Evolutionary conservation across 495 filamentous ascomycete genomes (phyloP).

Genomic region (Penicillium macrosclerotiorum): DNA sequence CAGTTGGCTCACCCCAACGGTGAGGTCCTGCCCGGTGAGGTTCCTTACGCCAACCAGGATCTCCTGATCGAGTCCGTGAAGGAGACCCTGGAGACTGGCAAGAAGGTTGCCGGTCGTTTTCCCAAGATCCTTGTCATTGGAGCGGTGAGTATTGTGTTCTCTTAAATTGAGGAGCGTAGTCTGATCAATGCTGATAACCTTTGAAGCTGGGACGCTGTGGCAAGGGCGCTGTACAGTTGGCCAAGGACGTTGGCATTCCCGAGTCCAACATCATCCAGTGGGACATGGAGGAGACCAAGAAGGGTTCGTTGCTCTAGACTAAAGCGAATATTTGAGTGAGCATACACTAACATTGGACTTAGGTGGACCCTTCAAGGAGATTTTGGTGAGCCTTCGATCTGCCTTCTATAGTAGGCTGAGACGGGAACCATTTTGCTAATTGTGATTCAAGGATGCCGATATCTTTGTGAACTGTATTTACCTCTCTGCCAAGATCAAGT

Average conservation of each 20-base stretch:
- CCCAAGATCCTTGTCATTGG: conserved; percentile 61
- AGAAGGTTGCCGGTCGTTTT: conserved; percentile 49
- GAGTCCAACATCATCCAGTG: conserved; percentile 77
- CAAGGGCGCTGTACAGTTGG: conserved; percentile 77
- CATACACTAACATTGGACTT: background rate
- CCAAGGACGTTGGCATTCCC: conserved; percentile 70
- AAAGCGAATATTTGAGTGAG: background rate
- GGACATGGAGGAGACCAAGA: conserved; percentile 85
- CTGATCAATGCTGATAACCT: too few relatives aligned
- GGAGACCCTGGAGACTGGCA: conserved; percentile 57
- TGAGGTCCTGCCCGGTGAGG: conserved; percentile 64
- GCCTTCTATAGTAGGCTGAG: too few relatives aligned
- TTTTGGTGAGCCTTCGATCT: conserved; percentile 60
- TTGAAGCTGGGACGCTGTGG: conserved; percentile 76
- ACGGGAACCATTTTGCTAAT: too few relatives aligned
- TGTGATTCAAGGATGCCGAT: too few relatives aligned
- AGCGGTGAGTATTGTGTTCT: conserved; percentile 36
- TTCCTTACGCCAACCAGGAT: conserved; percentile 73
- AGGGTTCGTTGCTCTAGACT: conserved; percentile 24
- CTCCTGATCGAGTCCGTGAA: conserved; percentile 73
- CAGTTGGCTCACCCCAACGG: conserved; percentile 68
- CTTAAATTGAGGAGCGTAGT: background rate
- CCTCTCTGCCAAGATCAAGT: conserved; percentile 58
- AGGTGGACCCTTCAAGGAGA: conserved; percentile 84
- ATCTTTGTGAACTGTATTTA: conserved; percentile 96